Evolutionary conservation across 164 flowering plant genomes (phyloP), one percentile per base, ranked within the genome.

Genomic region (Warburgia ugandensis): DNA sequence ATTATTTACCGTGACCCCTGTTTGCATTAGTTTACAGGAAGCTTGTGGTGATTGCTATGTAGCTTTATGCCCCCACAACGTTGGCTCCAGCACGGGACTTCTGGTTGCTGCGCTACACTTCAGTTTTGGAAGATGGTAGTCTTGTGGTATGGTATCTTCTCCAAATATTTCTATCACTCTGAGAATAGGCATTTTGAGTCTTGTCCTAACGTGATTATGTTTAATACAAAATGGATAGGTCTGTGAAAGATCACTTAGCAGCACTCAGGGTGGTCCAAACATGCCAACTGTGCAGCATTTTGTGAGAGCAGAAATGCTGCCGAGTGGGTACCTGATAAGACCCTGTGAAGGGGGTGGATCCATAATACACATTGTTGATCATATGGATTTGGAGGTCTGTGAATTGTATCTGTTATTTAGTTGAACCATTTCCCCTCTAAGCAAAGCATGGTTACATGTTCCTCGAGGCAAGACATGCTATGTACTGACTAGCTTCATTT

Each of bases 271-370:
- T 73, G 96, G 99, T 54, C 94, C 87, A 5, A 79, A 75, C 65
- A 76, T 83, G 89, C 95, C 99, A 45, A 64, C 81, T n/a, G 89
- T 76, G 55, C 94, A 71, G 61, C 76, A 73, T 64, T 94, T 89
- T 78, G 94, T 86, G 19, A 84, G 97, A 66, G 95, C 94, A 22
- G 99, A 89, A 65, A 79, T 94, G 80, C 71, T 86, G 42, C 94
- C 99, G 1, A 94, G 99, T 70, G 99, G 99, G 22, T 94, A 79
- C 62, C 72, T 89, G n/a, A 77, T 94, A 35, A 71, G 97, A 60
- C 96, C 99, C 52, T 94, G 95, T 71, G 99, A 94, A 38, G 99
- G 99, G 17, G 97, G 99, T 65, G 99, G 97, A 10, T 89, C 99
- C 9, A 86, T 89, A 13, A 83, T 94, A 46, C 91, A 84, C 68